These are phyloP conservation scores for Iris macrosiphon DNA, from an alignment of 106 monocot species.

Conservation along the genomic window DNA sequence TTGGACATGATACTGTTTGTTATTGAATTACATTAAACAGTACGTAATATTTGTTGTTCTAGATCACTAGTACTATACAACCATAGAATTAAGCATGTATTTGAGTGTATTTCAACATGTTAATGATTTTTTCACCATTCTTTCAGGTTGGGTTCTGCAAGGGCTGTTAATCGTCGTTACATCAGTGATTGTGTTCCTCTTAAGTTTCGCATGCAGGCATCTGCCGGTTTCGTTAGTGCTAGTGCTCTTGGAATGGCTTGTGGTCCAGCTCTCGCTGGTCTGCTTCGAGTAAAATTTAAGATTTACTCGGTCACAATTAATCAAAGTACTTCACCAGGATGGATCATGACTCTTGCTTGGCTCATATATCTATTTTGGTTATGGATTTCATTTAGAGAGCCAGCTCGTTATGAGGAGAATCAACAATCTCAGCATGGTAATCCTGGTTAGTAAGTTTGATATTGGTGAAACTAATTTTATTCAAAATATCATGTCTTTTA, in stretches of 20 bases:
- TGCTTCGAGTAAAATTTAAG: constrained; percentile 36
- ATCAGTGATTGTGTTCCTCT: constrained; percentile 44
- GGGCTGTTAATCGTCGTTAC: constrained; percentile 43
- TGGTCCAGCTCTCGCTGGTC: constrained; percentile 41
- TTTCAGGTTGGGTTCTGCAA: constrained; percentile 43
- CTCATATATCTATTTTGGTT: constrained; percentile 31
- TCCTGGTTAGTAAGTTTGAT: constrained; percentile 17
- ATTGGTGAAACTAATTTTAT: not conserved
- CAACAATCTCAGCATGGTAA: constrained; percentile 4
- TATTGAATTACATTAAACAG: too few relatives aligned
- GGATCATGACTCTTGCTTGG: constrained; percentile 41
- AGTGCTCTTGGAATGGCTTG: constrained; percentile 52
- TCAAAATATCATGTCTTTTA: not conserved
- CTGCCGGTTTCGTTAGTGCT: constrained; percentile 48
- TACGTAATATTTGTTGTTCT: too few relatives aligned
- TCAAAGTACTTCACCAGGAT: constrained; percentile 37
- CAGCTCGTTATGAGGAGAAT: constrained; percentile 19
- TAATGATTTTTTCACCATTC: not conserved
- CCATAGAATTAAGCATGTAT: too few relatives aligned
- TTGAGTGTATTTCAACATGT: not conserved
- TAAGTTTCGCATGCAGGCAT: constrained; percentile 40
- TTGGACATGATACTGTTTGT: too few relatives aligned
- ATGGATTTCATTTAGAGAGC: constrained; percentile 40
- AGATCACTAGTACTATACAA: not conserved
- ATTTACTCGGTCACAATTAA: constrained; percentile 26